Evolutionary conservation across 2,329 filamentous ascomycete species (phyloP), one percentile per base, ranked within the genome.

Genomic region (Hortaea werneckii): DNA sequence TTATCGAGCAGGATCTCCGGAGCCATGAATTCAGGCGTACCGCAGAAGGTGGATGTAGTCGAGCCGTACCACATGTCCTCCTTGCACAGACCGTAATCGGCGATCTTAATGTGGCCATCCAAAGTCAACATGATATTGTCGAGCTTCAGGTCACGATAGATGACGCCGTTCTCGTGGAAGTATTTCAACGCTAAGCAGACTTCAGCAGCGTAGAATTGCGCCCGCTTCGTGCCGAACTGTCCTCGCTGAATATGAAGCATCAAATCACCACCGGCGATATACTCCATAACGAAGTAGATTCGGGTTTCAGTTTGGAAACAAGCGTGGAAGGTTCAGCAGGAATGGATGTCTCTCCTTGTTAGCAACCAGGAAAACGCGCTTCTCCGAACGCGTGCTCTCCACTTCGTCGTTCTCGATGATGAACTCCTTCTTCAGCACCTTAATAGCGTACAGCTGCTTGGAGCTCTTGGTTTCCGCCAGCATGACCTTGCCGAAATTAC

Each of bases 401-500:
- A 98, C 92, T 71, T 98, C 92, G 62, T 98, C 92, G 54, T 98
- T 95, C 65, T 98, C 94, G 51, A 98, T 98, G 63, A 98, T 98
- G 66, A 98, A 98, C 66, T 98, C 92, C 72, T 98, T 98, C 78
- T 98, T 98, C 57, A 98, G 72, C 34, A 98, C 92, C 70, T 98
- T 98, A 68, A 98, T 98, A 47, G 92, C 92, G 65, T 96, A 98
- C 6, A 98, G 75, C 65, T 90, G 85, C 67, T 89, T 87, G 7
- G 85, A 82, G 45, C 81, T 82, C 74, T 98, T 98, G 1, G 92
- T 95, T 70, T 98, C 94, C 2, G 92, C 92, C 66, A 98, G 74
- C 92, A 98, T 98, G 69, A 98, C 92, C 70, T 98, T 98, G 66
- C 92, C 92, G 63, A 98, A 98, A 70, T 98, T 98, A 71, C 92